Evolutionary conservation across 2,329 filamentous ascomycete genomes (phyloP).

Genomic region (Epichloe sp.): DNA sequence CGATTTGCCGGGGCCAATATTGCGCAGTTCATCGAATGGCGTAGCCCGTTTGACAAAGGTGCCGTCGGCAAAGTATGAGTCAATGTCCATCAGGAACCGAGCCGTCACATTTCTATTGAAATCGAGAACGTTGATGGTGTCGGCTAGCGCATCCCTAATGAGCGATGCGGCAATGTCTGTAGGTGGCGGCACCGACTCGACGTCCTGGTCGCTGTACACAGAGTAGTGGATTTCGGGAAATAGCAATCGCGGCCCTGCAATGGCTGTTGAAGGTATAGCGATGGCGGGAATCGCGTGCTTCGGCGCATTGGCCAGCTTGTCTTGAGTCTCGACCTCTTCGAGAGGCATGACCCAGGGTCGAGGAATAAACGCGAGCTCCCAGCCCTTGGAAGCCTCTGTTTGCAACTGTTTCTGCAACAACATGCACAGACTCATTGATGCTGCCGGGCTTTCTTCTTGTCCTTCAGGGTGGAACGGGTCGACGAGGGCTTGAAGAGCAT

Average conservation of each 20-base stretch:
- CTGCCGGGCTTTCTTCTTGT: conserved; percentile 48
- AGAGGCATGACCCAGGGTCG: conserved; percentile 53
- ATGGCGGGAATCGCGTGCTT: conserved; percentile 73
- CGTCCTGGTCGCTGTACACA: conserved; percentile 75
- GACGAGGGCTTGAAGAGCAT: conserved; percentile 72
- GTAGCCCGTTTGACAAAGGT: conserved; percentile 92
- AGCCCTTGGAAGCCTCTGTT: conserved; percentile 58
- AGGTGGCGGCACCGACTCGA: conserved; percentile 74
- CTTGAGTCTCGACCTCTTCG: conserved; percentile 46
- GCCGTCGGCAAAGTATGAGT: conserved; percentile 81
- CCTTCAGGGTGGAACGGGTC: conserved; percentile 65
- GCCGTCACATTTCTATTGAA: conserved; percentile 83
- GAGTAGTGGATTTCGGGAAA: conserved; percentile 90
- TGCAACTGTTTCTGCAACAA: conserved; percentile 80
- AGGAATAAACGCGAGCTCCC: conserved; percentile 59
- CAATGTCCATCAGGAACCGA: conserved; percentile 81
- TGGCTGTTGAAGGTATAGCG: conserved; percentile 60
- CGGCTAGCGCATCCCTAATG: conserved; percentile 71
- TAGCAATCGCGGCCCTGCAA: conserved; percentile 59
- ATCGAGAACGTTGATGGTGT: conserved; percentile 88
- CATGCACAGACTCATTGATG: conserved; percentile 57
- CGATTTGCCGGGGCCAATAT: conserved; percentile 48
- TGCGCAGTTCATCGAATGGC: conserved; percentile 76
- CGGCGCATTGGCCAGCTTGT: conserved; percentile 43
- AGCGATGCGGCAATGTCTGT: conserved; percentile 68